Evolutionary conservation across 2,329 filamentous ascomycete species (phyloP), one percentile per base, ranked within the genome.

Genomic region (Clarireedia monteithiana): DNA sequence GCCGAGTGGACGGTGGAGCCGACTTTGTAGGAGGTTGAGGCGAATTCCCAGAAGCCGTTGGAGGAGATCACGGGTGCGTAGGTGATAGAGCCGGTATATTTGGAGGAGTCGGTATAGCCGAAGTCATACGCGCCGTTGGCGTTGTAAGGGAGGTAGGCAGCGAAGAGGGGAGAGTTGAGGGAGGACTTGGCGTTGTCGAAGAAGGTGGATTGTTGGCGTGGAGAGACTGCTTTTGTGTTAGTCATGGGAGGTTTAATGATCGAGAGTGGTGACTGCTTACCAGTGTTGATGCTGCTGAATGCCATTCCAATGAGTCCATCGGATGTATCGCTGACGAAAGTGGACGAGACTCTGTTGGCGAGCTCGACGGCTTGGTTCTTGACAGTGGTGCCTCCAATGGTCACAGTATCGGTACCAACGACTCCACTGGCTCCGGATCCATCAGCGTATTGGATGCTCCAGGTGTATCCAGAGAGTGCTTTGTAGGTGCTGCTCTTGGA

Each of bases 271-370:
- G 14, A 23, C 24, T 15, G 39, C 52, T 30, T 60, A 62, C 59
- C 61, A 40, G 67, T 69, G 52, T 69, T 69, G 55, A 69, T 65
- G 44, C 38, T 64, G 59, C 55, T 63, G 58, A 69, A 69, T 2
- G 77, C 81, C 46, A 86, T 74, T 26, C 84, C 84, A 27, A 86
- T 73, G n/a, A 87, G 75, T 30, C 84, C 84, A 64, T 85, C 82
- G 17, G 61, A 36, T 36, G 58, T 30, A 49, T 71, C 68, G 5
- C 54, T 58, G 30, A 69, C 59, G 53, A 72, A 72, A 5, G 49
- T 12, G 6, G 60, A 59, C 4, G 67, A 69, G 15, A 68, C 65
- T 24, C 58, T 60, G 26, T 57, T 62, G 26, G 69, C 68, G 20
- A 70, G 60, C 44, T 70, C 67, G 34, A 71, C 61, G 10, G 63